Evolutionary conservation across 164 flowering plant species (phyloP).

Genomic region (Protea cynaroides): DNA sequence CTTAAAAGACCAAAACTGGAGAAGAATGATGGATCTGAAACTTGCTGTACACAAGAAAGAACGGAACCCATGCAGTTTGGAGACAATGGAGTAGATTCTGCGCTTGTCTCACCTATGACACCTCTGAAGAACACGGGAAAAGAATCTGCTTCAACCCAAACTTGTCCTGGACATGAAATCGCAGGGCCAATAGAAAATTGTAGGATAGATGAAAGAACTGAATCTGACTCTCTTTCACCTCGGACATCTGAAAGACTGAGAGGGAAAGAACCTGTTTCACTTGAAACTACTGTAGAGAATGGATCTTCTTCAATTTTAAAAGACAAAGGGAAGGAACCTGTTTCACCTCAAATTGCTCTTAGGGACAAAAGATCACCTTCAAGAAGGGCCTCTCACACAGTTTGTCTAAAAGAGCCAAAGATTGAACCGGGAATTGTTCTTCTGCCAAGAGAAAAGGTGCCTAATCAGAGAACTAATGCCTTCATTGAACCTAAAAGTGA

Average conservation of each 20-base stretch:
- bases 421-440: conserved; percentile 26
- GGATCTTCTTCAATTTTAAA: conserved; percentile 9
- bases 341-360: conserved; percentile 21
- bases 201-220: conserved; percentile 11
- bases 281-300: conserved; percentile 22
- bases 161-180: neutral
- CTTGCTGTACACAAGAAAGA: neutral
- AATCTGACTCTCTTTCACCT: conserved; percentile 7
- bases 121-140: conserved; percentile 7
- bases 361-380: conserved; percentile 17
- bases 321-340: conserved; percentile 16
- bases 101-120: conserved; percentile 1
- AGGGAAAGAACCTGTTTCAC: conserved; percentile 17
- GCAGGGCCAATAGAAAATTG: conserved; percentile 11
- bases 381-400: conserved; percentile 17
- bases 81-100: conserved; percentile 6
- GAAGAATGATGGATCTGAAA: conserved; percentile 10
- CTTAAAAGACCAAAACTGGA: conserved; percentile 31
- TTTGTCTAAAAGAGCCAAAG: conserved; percentile 29
- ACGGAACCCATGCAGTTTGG: neutral
- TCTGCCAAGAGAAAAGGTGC: conserved; percentile 18
- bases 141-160: conserved; percentile 6
- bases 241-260: conserved; percentile 1
- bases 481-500: conserved; percentile 52
- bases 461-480: conserved; percentile 4